Percentiles rank a stretch among this genome's conserved stretches.
phyloP scores from a whole-genome alignment of 768 basidiomycete genomes.

The Mrakia gelida region DNA sequence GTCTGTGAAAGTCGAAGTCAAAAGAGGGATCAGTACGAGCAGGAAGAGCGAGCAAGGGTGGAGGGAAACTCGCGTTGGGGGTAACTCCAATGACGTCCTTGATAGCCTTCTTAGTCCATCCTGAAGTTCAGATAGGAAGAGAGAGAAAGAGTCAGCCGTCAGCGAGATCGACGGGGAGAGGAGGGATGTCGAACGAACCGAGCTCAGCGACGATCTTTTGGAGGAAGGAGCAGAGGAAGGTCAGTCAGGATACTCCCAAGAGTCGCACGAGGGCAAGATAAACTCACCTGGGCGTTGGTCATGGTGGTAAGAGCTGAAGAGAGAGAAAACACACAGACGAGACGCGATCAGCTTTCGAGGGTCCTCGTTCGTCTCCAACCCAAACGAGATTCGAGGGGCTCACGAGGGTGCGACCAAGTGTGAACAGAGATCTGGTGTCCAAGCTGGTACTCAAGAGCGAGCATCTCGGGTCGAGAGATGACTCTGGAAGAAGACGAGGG shows the following conservation, averaged over 20 bases:
- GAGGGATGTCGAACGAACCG: constrained; percentile 39
- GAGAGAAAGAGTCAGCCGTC: background rate
- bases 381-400: background rate
- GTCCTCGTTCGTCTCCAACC: background rate
- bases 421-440: constrained; percentile 66
- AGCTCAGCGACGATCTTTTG: constrained; percentile 77
- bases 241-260: background rate
- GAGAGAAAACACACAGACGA: background rate
- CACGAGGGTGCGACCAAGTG: constrained; percentile 71
- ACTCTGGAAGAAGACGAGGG: background rate
- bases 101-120: constrained; percentile 81
- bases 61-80: constrained; percentile 50
- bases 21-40: constrained; percentile 43
- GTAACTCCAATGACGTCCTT: constrained; percentile 67
- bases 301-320: constrained; percentile 50
- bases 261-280: background rate
- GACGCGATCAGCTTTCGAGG: background rate
- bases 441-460: constrained; percentile 69
- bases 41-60: constrained; percentile 57
- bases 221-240: constrained; percentile 59
- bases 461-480: constrained; percentile 67
- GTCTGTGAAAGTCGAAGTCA: background rate
- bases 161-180: background rate
- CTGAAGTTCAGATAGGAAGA: background rate
- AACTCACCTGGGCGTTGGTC: constrained; percentile 58